These are phyloP conservation scores for Pyrus hybrid DNA, from an alignment of 331 rosid genomes.

Conservation along the genomic window DNA sequence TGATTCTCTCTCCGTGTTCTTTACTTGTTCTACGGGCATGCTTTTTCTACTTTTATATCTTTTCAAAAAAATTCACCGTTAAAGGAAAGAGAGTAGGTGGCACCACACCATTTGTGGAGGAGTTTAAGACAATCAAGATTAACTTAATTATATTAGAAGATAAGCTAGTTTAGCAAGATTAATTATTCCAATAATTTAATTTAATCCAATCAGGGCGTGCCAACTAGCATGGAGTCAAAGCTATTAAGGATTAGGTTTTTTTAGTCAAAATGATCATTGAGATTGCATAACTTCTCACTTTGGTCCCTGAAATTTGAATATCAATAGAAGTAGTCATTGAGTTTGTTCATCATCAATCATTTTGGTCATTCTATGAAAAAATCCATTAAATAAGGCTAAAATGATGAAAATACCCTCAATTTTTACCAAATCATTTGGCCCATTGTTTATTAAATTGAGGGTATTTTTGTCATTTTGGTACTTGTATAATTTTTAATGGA, in stretches of 20 bases:
- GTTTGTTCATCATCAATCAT: too few relatives aligned
- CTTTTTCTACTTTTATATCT: not conserved
- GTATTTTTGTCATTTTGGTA: too few relatives aligned
- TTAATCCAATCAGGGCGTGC: not conserved
- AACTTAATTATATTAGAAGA: not conserved
- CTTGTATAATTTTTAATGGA: too few relatives aligned
- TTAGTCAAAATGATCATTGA: too few relatives aligned
- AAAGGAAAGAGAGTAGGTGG: not conserved
- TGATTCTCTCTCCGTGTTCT: constrained; percentile 3
- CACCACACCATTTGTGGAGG: not conserved
- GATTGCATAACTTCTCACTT: too few relatives aligned
- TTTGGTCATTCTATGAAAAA: too few relatives aligned
- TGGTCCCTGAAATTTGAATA: too few relatives aligned
- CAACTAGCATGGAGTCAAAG: not conserved
- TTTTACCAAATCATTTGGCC: too few relatives aligned
- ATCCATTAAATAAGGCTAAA: too few relatives aligned
- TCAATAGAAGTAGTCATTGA: too few relatives aligned
- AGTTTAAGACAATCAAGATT: not conserved
- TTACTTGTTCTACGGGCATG: constrained; percentile 10
- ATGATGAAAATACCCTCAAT: too few relatives aligned
- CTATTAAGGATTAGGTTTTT: not conserved
- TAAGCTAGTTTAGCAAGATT: not conserved
- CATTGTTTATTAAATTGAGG: too few relatives aligned
- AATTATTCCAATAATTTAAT: not conserved
- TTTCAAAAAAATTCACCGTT: not conserved